Evolutionary conservation across 2,329 filamentous ascomycete species (phyloP).

Genomic region (Botrytis elliptica): DNA sequence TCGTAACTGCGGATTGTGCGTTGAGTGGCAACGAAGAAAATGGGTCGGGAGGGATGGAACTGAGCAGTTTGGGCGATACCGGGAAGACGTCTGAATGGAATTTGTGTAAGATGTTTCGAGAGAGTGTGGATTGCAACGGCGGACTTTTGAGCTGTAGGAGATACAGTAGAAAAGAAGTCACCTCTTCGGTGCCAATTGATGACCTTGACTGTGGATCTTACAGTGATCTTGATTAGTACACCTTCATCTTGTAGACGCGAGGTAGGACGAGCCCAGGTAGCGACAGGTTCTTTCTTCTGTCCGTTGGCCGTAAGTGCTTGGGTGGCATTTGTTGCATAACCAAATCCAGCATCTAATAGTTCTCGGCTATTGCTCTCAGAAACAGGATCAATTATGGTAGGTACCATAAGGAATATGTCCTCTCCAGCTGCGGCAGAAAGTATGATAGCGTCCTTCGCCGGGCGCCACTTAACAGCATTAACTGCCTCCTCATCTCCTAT

Average conservation of each 20-base stretch:
- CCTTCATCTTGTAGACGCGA: slow-evolving; percentile 71
- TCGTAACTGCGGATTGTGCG: slow-evolving; percentile 93
- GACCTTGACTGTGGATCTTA: slow-evolving; percentile 78
- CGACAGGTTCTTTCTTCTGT: slow-evolving; percentile 69
- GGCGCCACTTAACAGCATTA: slow-evolving; percentile 86
- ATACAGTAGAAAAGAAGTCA: slow-evolving; percentile 92
- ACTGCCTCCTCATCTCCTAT: slow-evolving; percentile 78
- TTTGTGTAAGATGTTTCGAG: slow-evolving; percentile 90
- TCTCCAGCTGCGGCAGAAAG: slow-evolving; percentile 83
- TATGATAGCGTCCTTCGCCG: slow-evolving; percentile 74
- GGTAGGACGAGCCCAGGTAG: slow-evolving; percentile 81
- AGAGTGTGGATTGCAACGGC: slow-evolving; percentile 94
- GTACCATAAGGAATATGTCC: slow-evolving; percentile 80
- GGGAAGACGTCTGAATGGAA: slow-evolving; percentile 78
- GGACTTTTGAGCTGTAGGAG: slow-evolving; percentile 71
- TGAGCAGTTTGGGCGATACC: slow-evolving; percentile 82
- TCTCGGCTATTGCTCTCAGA: slow-evolving; percentile 73
- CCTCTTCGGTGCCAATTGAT: slow-evolving; percentile 92
- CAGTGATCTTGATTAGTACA: slow-evolving; percentile 76
- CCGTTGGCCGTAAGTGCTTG: slow-evolving; percentile 52
- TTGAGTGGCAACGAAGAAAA: slow-evolving; percentile 96
- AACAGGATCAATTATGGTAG: slow-evolving; percentile 68
- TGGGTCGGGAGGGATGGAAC: slow-evolving; percentile 89
- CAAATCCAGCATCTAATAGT: slow-evolving; percentile 84
- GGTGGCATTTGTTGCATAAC: slow-evolving; percentile 73